Evolutionary conservation across 2,329 filamentous ascomycete species (phyloP).

Genomic region (Pestalotiopsis sp.): DNA sequence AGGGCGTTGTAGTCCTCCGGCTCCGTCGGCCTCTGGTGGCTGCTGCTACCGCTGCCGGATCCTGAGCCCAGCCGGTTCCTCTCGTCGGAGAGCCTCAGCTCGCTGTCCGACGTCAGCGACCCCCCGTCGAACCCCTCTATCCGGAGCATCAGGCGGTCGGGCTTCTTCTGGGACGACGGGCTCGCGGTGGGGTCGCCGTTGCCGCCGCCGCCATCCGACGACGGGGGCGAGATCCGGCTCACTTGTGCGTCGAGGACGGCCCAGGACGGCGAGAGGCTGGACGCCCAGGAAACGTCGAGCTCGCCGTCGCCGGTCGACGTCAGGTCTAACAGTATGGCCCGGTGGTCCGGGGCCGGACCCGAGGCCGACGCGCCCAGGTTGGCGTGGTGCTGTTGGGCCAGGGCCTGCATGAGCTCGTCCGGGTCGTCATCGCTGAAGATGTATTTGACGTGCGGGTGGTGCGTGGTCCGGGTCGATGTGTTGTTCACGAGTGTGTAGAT

Average conservation of each 20-base stretch:
- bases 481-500: conserved; percentile 89
- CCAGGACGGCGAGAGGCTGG: conserved; percentile 77
- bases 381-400: conserved; percentile 43
- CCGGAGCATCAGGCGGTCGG: conserved; percentile 59
- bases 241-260: conserved; percentile 54
- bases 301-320: conserved; percentile 41
- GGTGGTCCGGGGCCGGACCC: conserved; percentile 33
- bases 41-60: conserved; percentile 34
- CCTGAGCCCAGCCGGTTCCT: conserved; percentile 28
- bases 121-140: conserved; percentile 58
- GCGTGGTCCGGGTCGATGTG: conserved; percentile 68
- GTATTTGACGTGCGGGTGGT: conserved; percentile 88
- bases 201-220: conserved; percentile 34
- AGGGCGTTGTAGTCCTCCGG: conserved; percentile 49
- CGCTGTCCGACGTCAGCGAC: conserved; percentile 38
- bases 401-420: conserved; percentile 72
- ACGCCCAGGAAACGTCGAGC: conserved; percentile 66
- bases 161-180: conserved; percentile 19
- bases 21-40: conserved; percentile 23
- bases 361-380: conserved; percentile 32
- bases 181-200: conserved; percentile 25
- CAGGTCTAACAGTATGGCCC: conserved; percentile 61
- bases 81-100: conserved; percentile 30
- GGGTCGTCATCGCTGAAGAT: conserved; percentile 92
- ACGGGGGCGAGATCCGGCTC: conserved; percentile 40